Evolutionary conservation across 2,329 filamentous ascomycete species (phyloP).

Genomic region (Simplicillium sp.): DNA sequence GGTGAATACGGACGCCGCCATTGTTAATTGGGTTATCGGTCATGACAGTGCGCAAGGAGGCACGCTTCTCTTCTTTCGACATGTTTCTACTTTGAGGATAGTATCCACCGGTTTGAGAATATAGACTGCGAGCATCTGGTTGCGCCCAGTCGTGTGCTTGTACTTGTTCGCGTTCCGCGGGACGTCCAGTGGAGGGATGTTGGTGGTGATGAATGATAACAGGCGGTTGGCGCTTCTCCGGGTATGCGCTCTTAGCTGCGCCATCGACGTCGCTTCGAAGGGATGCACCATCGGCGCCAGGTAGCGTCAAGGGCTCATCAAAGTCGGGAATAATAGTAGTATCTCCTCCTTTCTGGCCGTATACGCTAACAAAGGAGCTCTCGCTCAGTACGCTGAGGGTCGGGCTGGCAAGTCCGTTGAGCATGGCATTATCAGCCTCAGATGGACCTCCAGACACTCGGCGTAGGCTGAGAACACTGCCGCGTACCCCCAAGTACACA

Average conservation of each 20-base stretch:
- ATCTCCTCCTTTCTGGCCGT: constrained; percentile 35
- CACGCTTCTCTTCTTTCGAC: constrained; percentile 36
- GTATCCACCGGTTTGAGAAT: constrained; percentile 9
- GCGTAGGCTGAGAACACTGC: constrained; percentile 40
- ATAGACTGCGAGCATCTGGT: background rate
- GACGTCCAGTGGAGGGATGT: background rate
- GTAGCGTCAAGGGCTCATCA: constrained; percentile 20
- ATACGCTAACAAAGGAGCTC: constrained; percentile 58
- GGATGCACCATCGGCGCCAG: constrained; percentile 11
- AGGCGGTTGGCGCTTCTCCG: constrained; percentile 20
- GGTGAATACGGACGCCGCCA: constrained; percentile 26
- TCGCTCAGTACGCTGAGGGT: constrained; percentile 56
- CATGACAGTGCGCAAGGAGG: constrained; percentile 36
- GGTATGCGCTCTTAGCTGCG: background rate
- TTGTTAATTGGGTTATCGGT: constrained; percentile 28
- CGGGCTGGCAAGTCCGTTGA: constrained; percentile 41
- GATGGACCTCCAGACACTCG: constrained; percentile 31
- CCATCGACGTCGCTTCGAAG: too few species aligned
- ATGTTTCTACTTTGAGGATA: constrained; percentile 14
- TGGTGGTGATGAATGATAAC: constrained; percentile 31
- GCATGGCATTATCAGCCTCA: constrained; percentile 21
- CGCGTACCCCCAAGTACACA: constrained; percentile 42
- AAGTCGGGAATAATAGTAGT: constrained; percentile 13
- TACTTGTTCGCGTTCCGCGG: background rate
- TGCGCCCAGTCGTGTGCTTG: too few species aligned